Evolutionary conservation across 345 rosid species (phyloP), one percentile per base, ranked within the genome.

Genomic region (Euphorbia tirucalli): DNA sequence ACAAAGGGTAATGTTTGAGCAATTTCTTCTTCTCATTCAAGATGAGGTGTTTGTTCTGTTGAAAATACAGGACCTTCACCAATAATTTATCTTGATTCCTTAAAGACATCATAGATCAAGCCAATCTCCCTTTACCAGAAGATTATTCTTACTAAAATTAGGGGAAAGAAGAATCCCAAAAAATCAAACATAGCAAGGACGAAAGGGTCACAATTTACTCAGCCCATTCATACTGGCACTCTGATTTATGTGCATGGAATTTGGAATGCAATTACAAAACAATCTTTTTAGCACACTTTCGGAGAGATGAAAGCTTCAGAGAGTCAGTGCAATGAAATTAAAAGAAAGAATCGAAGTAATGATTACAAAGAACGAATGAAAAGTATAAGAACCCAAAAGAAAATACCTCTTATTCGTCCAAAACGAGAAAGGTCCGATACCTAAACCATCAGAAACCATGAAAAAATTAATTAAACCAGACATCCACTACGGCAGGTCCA

Each of bases 351-450:
- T 32, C 25, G 19, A 37, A 46, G 18, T 15, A 19, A 27, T 39
- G 55, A 70, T 18, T 2, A 43, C 7, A 58, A 4, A 54, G 16
- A 43, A 24, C 37, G 55, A 2, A 35, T 35, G 15, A 22, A 61
- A 71, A 61, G 24, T 44, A 16, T 44, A 71, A 60, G 30, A 27
- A 43, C 21, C 22, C 19, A 7, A 0, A 43, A 71, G 65, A 60
- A 7, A 30, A 31, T 79, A 93, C 98, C 98, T 87, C 97, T 83
- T 75, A 93, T 84, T 74, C 96, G 85, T 55, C 98, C 98, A 78
- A 85, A 93, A 83, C 88, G 93, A 43, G 98, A 93, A 70, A 89
- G 88, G 68, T 93, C 90, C 70, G 76, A 82, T 68, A 88, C 90
- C 98, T 91, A 73, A 68, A 55, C 71, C 85, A 78, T 72, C 37